phyloP scores from a whole-genome alignment of 2,329 filamentous ascomycete species.

The Aspergillus pseudoglaucus region DNA sequence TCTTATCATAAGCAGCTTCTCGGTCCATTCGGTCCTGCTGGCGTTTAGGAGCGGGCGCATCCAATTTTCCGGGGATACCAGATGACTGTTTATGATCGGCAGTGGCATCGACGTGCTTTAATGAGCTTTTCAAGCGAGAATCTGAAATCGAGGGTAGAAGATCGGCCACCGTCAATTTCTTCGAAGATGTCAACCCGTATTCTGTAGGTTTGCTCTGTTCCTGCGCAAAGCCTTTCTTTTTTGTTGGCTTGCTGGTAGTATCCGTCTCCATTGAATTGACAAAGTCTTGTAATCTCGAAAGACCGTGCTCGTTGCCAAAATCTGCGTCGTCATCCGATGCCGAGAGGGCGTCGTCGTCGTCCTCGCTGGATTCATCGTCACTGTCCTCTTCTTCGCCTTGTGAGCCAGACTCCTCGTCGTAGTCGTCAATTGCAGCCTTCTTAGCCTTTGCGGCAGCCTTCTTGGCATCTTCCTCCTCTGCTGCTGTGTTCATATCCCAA shows the following conservation, averaged over 20 bases:
- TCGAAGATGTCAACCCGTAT: slow-evolving; percentile 50
- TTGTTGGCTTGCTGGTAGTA: slow-evolving; percentile 24
- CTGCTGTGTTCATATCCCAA: slow-evolving; percentile 47
- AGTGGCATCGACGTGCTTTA: slow-evolving; percentile 59
- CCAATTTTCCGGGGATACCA: slow-evolving; percentile 62
- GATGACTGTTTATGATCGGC: slow-evolving; percentile 45
- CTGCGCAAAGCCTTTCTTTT: slow-evolving; percentile 44
- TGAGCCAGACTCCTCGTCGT: slow-evolving; percentile 31
- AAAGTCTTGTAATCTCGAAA: slow-evolving; percentile 61
- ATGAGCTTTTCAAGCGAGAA: slow-evolving; percentile 66
- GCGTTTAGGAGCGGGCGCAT: slow-evolving; percentile 74
- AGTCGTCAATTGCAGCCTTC: slow-evolving; percentile 22
- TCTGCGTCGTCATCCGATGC: slow-evolving; percentile 36
- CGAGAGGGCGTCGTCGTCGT: slow-evolving; percentile 44
- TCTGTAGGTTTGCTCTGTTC: slow-evolving; percentile 59
- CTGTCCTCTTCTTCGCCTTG: slow-evolving; percentile 43
- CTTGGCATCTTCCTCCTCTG: slow-evolving; percentile 36
- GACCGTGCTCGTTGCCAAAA: slow-evolving; percentile 43
- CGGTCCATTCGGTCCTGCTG: slow-evolving; percentile 83
- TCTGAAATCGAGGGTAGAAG: slow-evolving; percentile 68
- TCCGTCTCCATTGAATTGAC: slow-evolving; percentile 58
- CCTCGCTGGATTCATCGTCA: slow-evolving; percentile 10
- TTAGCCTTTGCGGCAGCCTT: slow-evolving; percentile 22
- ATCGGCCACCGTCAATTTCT: slow-evolving; percentile 69
- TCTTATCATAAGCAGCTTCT: slow-evolving; percentile 76